Evolutionary conservation across 2,329 filamentous ascomycete genomes (phyloP).

Genomic region (Fusarium coicis): DNA sequence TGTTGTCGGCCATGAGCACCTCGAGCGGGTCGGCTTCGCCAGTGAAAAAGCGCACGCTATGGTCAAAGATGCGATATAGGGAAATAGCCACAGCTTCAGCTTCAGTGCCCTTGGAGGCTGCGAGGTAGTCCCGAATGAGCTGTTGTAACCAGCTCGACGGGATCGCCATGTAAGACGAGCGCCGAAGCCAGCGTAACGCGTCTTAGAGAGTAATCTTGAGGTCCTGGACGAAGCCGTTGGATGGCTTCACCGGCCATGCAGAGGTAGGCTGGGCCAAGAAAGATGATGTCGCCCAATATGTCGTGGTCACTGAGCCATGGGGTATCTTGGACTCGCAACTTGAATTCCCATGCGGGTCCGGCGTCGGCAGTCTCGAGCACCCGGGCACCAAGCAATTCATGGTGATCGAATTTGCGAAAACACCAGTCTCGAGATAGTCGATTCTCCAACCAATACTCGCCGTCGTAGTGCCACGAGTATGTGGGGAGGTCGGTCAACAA

Average conservation of each 20-base stretch:
- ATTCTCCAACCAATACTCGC: slow-evolving; percentile 7
- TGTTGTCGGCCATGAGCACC: slow-evolving; percentile 5
- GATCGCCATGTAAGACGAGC: slow-evolving; percentile 5
- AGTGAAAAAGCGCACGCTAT: slow-evolving; percentile 6
- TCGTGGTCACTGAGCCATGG: slow-evolving; percentile 9
- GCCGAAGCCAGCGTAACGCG: slow-evolving; percentile 8
- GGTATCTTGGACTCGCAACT: slow-evolving; percentile 8
- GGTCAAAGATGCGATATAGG: slow-evolving; percentile 11
- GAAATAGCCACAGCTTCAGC: slow-evolving; percentile 6
- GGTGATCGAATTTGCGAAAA: slow-evolving; percentile 10
- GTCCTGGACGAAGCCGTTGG: background rate
- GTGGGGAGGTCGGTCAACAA: slow-evolving; percentile 3
- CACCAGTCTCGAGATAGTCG: slow-evolving; percentile 8
- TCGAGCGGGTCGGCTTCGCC: slow-evolving; percentile 6
- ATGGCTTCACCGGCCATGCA: slow-evolving; percentile 3
- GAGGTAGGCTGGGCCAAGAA: slow-evolving; percentile 8
- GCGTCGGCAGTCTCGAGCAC: slow-evolving; percentile 7
- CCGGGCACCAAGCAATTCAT: slow-evolving; percentile 7
- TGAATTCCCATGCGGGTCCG: slow-evolving; percentile 4
- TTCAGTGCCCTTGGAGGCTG: slow-evolving; percentile 4
- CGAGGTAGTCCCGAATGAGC: slow-evolving; percentile 9
- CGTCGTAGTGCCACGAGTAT: slow-evolving; percentile 6
- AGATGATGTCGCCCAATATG: slow-evolving; percentile 8
- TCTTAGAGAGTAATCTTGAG: slow-evolving; percentile 4
- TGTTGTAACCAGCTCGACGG: slow-evolving; percentile 6